Evolutionary conservation across 495 filamentous ascomycete species (phyloP), one percentile per base, ranked within the genome.

Genomic region (Staphylotrichum longicolle): DNA sequence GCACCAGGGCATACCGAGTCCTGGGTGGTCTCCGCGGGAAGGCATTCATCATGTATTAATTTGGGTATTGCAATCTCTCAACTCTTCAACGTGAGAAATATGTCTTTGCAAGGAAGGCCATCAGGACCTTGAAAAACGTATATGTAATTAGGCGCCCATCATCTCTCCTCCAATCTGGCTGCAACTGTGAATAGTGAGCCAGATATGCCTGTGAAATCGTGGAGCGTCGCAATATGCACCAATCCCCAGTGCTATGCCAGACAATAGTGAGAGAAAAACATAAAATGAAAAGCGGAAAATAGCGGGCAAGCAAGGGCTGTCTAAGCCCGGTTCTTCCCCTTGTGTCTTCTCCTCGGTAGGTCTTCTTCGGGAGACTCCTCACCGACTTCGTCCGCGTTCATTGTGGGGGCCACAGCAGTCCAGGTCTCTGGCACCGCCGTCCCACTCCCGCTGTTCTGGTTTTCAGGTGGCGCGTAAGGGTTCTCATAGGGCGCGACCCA

Each of bases 361-460:
- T 48, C 55, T 9, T 48, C 55, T 15, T 14, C 15, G 4, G 4
- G 20, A 8, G 39, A 5, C 4, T 55, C 53, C 20, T 27, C 20
- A 27, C 20, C 20, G 20, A 27, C 20, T 30, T 55, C 39, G 20
- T 58, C 54, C 4, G 8, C 9, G 14, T 58, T 45, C 5, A 39
- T 8, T 15, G 44, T 47, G 15, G 55, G 32, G 14, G 55, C 55
- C n/a, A 58, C 34, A 2, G 55, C 55, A 2, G 65, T 67, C 59
- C 58, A 67, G 44, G 50, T 54, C 3, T 64, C 62, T 1, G 65
- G 65, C n/a, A 64, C 65, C 1, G 42, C 55, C 1, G 65, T 67
- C 7, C 59, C 59, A 27, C 50, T 63, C 4, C 56, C 63, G 33
- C 54, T 63, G 40, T 60, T 53, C 11, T 49, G 55, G 35, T 41